Conservation (phyloP, 768 basidiomycete species). For the Pleurotus platypus region DNA sequence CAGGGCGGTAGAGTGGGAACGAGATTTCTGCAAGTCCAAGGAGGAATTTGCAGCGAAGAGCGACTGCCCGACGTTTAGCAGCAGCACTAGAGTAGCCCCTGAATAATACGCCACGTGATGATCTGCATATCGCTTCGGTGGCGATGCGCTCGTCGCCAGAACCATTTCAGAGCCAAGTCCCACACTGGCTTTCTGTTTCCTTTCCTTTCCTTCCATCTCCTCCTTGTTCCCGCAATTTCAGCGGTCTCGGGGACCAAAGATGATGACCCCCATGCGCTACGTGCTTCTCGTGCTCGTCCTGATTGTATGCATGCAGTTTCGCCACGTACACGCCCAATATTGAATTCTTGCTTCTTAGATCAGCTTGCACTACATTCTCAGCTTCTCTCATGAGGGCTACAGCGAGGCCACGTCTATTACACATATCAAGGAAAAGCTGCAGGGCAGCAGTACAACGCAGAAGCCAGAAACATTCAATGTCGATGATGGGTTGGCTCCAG, state of each 20-base stretch:
- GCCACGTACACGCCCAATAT: background rate
- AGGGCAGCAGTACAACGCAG: constrained; percentile 15
- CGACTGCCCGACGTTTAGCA: background rate
- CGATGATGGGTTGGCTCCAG: constrained; percentile 29
- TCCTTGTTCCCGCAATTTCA: background rate
- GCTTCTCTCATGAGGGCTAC: constrained; percentile 63
- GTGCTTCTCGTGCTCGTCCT: constrained; percentile 45
- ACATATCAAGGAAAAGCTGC: constrained; percentile 33
- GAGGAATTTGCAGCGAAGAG: constrained; percentile 42
- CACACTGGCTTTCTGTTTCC: constrained; percentile 7
- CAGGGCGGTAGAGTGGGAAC: constrained; percentile 76
- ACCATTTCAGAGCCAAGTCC: background rate
- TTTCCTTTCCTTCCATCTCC: background rate
- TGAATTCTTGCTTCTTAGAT: constrained; percentile 26
- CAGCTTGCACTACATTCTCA: constrained; percentile 61
- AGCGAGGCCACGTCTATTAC: constrained; percentile 55
- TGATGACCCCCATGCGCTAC: constrained; percentile 59
- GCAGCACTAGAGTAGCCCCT: background rate
- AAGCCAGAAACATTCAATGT: constrained; percentile 53
- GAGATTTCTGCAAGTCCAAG: constrained; percentile 51
- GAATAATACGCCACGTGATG: background rate
- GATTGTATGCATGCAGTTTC: constrained; percentile 28
- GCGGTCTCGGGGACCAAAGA: constrained; percentile 22
- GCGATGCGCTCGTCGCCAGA: background rate
- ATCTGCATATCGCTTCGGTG: too few relatives aligned